These are phyloP conservation scores for Malbranchea zuffiana DNA, from an alignment of 2,329 filamentous ascomycete genomes.

Conservation along the genomic window DNA sequence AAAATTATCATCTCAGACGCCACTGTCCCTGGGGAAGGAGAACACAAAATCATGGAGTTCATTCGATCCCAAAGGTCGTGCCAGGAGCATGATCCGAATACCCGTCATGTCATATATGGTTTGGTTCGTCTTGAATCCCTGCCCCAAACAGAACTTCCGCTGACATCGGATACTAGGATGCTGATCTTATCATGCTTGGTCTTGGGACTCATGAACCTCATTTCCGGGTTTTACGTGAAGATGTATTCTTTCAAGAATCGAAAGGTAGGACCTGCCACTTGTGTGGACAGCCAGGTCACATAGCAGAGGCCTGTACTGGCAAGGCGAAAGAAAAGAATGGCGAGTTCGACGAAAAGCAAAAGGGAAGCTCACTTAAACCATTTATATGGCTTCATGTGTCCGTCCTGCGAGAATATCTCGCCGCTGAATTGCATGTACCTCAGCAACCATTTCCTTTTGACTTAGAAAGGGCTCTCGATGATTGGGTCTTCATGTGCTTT, in stretches of 20 bases:
- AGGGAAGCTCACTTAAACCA: slow-evolving; percentile 62
- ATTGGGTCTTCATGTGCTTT: slow-evolving; percentile 99
- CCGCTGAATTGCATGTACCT: slow-evolving; percentile 74
- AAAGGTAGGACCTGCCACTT: slow-evolving; percentile 73
- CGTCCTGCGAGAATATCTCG: slow-evolving; percentile 83
- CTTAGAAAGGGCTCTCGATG: slow-evolving; percentile 84
- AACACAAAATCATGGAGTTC: slow-evolving; percentile 99
- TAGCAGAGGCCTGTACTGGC: slow-evolving; percentile 74
- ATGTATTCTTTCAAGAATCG: slow-evolving; percentile 85
- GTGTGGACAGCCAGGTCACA: slow-evolving; percentile 87
- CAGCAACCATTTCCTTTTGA: slow-evolving; percentile 81
- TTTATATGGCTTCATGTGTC: slow-evolving; percentile 98
- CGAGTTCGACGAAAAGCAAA: slow-evolving; percentile 72
- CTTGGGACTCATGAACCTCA: slow-evolving; percentile 95
- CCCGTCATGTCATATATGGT: slow-evolving; percentile 94
- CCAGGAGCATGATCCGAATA: slow-evolving; percentile 89
- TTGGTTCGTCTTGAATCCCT: slow-evolving; percentile 36
- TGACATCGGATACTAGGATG: slow-evolving; percentile 46
- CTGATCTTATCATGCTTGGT: slow-evolving; percentile 96
- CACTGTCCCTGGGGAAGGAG: slow-evolving; percentile 92
- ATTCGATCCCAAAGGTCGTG: slow-evolving; percentile 85
- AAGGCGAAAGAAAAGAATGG: slow-evolving; percentile 65
- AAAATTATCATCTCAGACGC: slow-evolving; percentile 99
- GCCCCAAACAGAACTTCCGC: slow-evolving; percentile 1
- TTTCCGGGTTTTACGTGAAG: slow-evolving; percentile 90